These are phyloP conservation scores for Yarrowia sp. DNA, from an alignment of 805 yeast genomes.

Conservation along the genomic window DNA sequence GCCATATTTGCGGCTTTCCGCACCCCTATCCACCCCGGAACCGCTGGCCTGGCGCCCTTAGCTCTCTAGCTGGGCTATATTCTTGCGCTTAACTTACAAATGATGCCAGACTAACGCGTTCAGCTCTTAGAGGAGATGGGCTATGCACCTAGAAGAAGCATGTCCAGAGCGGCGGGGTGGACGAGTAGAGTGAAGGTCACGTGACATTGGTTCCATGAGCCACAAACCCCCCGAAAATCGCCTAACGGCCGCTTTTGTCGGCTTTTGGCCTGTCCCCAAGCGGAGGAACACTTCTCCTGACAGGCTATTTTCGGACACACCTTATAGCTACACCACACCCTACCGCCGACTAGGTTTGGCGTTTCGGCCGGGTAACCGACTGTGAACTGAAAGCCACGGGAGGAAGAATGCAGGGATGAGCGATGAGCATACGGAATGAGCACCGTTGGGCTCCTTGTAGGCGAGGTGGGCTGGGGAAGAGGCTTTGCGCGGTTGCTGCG, in stretches of 20 bases:
- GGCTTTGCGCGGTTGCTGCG: too few relatives aligned
- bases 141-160: not conserved
- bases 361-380: not conserved
- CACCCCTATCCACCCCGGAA: not conserved
- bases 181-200: not conserved
- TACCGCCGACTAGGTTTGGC: too few relatives aligned
- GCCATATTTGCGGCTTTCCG: not conserved
- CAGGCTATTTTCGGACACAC: slow-evolving; percentile 7
- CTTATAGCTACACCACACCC: too few relatives aligned
- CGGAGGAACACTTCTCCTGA: not conserved
- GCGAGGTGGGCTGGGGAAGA: too few relatives aligned
- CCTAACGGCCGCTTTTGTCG: too few relatives aligned
- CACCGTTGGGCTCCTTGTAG: too few relatives aligned
- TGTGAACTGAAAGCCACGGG: not conserved
- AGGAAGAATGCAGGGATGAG: slow-evolving; percentile 8
- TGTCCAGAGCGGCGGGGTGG: not conserved
- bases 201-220: not conserved
- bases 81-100: slow-evolving; percentile 15
- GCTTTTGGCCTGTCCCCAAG: too few relatives aligned
- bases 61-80: not conserved
- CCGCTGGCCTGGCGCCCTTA: too few relatives aligned
- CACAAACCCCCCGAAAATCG: too few relatives aligned
- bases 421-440: too few relatives aligned
- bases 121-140: not conserved
- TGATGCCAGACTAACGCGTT: slow-evolving; percentile 19